These are phyloP conservation scores for Podaxis carcinomalis DNA, from an alignment of 768 basidiomycete genomes.

Conservation along the genomic window DNA sequence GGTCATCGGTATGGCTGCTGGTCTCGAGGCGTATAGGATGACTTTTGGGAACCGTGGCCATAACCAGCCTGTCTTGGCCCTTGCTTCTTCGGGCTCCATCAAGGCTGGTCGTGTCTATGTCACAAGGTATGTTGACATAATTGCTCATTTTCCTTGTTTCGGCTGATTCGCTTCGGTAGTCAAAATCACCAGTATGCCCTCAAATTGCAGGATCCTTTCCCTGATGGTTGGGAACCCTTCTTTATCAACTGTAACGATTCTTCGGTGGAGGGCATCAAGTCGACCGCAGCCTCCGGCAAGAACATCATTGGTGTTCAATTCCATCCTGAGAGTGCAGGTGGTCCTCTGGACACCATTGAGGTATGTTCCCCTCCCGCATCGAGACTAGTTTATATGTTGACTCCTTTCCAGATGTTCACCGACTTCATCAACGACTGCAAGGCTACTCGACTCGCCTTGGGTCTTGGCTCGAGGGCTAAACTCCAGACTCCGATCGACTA, in stretches of 20 bases:
- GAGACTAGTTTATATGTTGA: neutral
- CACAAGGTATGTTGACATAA: slow-evolving; percentile 58
- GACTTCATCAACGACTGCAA: slow-evolving; percentile 86
- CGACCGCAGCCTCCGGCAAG: slow-evolving; percentile 83
- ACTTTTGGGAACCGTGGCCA: slow-evolving; percentile 99
- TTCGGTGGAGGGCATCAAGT: slow-evolving; percentile 98
- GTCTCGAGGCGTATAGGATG: slow-evolving; percentile 96
- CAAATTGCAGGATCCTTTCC: slow-evolving; percentile 91
- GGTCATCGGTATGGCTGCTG: slow-evolving; percentile 95
- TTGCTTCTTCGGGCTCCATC: slow-evolving; percentile 91
- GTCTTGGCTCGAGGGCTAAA: slow-evolving; percentile 13
- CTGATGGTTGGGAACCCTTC: slow-evolving; percentile 95
- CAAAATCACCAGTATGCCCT: slow-evolving; percentile 99
- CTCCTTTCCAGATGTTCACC: slow-evolving; percentile 73
- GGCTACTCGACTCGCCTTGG: slow-evolving; percentile 40
- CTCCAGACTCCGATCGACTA: slow-evolving; percentile 19
- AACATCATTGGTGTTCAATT: slow-evolving; percentile 98
- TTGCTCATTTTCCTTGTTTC: neutral
- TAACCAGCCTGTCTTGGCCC: slow-evolving; percentile 95
- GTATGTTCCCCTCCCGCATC: slow-evolving; percentile 34
- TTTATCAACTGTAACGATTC: slow-evolving; percentile 99
- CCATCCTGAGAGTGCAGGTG: slow-evolving; percentile 97
- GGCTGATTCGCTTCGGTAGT: slow-evolving; percentile 30
- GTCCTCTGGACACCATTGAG: slow-evolving; percentile 98
- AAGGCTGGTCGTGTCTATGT: slow-evolving; percentile 96